A percentile compares a stretch with the other conserved stretches of the same genome.
phyloP scores from a whole-genome alignment of 1,284 basidiomycete species.

The Leccinum pachyderme region DNA sequence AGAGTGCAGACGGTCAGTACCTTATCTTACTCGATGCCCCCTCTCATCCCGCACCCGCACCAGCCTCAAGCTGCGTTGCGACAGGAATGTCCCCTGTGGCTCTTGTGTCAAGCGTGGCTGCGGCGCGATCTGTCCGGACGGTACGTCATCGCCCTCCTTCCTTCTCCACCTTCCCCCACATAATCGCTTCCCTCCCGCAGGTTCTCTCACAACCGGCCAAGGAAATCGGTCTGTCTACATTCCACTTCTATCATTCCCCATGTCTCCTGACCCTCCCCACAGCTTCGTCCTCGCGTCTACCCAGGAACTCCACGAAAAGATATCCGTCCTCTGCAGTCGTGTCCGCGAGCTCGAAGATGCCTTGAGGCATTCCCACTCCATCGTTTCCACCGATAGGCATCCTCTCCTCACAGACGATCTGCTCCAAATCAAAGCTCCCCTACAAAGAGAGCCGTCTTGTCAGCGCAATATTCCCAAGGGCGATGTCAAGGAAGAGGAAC shows the following conservation, averaged over 20 bases:
- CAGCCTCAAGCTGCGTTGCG: constrained; percentile 74
- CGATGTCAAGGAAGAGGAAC: constrained; percentile 57
- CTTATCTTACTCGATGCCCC: neutral
- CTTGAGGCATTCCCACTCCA: constrained; percentile 56
- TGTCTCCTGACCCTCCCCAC: constrained; percentile 7
- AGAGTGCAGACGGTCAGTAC: constrained; percentile 62
- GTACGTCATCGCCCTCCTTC: constrained; percentile 31
- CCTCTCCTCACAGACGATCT: constrained; percentile 68
- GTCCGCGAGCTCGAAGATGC: constrained; percentile 78
- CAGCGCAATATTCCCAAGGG: constrained; percentile 28
- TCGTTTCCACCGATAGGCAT: constrained; percentile 60
- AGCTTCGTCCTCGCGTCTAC: constrained; percentile 82
- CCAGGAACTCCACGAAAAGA: constrained; percentile 80
- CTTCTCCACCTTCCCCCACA: constrained; percentile 14
- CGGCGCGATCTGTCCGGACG: constrained; percentile 65
- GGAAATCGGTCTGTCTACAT: constrained; percentile 61
- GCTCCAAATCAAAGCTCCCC: constrained; percentile 66
- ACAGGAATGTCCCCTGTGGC: constrained; percentile 48
- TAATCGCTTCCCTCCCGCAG: constrained; percentile 33
- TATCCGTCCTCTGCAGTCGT: constrained; percentile 67
- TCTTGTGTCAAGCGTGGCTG: constrained; percentile 57
- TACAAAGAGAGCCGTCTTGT: constrained; percentile 55
- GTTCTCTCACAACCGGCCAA: constrained; percentile 75
- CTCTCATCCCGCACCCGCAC: neutral
- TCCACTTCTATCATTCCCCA: neutral